phyloP scores from a whole-genome alignment of 805 yeast genomes.

The Pichia thaimueangensis region DNA sequence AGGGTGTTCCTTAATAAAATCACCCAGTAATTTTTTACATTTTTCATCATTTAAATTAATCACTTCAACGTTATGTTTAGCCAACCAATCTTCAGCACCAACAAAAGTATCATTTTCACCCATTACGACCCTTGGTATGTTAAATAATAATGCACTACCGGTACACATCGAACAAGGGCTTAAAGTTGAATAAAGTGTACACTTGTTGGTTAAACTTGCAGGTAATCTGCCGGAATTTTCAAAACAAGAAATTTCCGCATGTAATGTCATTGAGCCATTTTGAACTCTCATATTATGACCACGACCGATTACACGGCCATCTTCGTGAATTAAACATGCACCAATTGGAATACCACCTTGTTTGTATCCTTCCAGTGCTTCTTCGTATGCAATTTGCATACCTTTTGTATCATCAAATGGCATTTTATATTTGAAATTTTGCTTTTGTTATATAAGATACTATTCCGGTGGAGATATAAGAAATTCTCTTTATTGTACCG shows the following conservation, averaged over 20 bases:
- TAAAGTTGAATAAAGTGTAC: conserved; percentile 88
- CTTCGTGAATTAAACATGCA: conserved; percentile 64
- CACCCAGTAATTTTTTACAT: conserved; percentile 67
- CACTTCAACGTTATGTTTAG: conserved; percentile 64
- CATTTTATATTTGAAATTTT: conserved; percentile 34
- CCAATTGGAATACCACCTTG: conserved; percentile 79
- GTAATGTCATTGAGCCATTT: conserved; percentile 74
- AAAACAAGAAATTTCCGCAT: conserved; percentile 86
- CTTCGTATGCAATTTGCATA: conserved; percentile 62
- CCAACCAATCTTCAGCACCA: conserved; percentile 78
- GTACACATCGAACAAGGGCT: conserved; percentile 96
- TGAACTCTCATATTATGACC: conserved; percentile 93
- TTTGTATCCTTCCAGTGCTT: conserved; percentile 56
- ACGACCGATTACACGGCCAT: conserved; percentile 74
- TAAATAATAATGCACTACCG: conserved; percentile 87
- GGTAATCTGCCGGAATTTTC: conserved; percentile 88
- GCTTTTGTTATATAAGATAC: too few relatives aligned
- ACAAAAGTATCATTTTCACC: conserved; percentile 81
- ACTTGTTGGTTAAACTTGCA: conserved; percentile 69
- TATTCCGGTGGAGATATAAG: too few relatives aligned
- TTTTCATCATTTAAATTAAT: conserved; percentile 50
- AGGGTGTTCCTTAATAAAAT: conserved; percentile 75
- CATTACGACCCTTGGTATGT: conserved; percentile 76
- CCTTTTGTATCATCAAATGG: conserved; percentile 61
- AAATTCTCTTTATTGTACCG: too few relatives aligned